Percentiles rank a stretch among this genome's conserved stretches.
Conservation (phyloP, 139 green algal species). For the Cymbomonas tetramitiformis region DNA sequence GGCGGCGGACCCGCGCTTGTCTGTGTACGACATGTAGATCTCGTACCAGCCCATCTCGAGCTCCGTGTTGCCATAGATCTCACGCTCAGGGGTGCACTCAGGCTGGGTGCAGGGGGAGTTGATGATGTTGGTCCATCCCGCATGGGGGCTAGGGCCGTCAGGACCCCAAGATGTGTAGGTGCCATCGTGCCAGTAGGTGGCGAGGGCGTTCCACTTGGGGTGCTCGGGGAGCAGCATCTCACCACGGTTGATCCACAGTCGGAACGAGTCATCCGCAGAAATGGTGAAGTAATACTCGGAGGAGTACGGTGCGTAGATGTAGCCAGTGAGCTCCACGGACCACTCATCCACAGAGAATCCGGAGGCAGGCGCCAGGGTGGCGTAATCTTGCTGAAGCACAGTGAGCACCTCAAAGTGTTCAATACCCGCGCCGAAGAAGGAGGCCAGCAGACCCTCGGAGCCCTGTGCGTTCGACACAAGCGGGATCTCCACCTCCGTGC, state of each 20-base stretch:
- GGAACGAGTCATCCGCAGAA: slow-evolving; percentile 5
- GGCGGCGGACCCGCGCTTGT: slow-evolving; percentile 7
- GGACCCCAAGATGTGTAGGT: too few species aligned
- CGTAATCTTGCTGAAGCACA: too few species aligned
- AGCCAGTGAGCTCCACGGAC: slow-evolving; percentile 16
- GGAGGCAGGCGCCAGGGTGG: too few species aligned
- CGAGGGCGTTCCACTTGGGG: too few species aligned
- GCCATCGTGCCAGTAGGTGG: too few species aligned
- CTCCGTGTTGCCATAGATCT: slow-evolving; percentile 5
- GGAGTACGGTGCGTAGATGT: slow-evolving; percentile 10
- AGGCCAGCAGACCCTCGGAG: neutral
- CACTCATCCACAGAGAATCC: too few species aligned
- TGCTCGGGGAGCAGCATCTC: slow-evolving; percentile 4
- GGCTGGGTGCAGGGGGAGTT: too few species aligned
- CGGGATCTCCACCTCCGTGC: neutral
- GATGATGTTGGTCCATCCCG: too few species aligned
- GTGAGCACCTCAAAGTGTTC: too few species aligned
- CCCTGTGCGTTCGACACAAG: neutral
- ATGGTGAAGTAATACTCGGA: slow-evolving; percentile 14
- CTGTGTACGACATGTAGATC: slow-evolving; percentile 12
- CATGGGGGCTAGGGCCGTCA: too few species aligned
- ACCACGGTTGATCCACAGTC: slow-evolving; percentile 3
- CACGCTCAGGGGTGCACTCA: too few species aligned
- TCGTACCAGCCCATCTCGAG: slow-evolving; percentile 3
- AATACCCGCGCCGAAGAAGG: neutral